Percentiles rank a stretch among this genome's conserved stretches.
Conservation (phyloP, 345 rosid species). For the Citrus unshiu region DNA sequence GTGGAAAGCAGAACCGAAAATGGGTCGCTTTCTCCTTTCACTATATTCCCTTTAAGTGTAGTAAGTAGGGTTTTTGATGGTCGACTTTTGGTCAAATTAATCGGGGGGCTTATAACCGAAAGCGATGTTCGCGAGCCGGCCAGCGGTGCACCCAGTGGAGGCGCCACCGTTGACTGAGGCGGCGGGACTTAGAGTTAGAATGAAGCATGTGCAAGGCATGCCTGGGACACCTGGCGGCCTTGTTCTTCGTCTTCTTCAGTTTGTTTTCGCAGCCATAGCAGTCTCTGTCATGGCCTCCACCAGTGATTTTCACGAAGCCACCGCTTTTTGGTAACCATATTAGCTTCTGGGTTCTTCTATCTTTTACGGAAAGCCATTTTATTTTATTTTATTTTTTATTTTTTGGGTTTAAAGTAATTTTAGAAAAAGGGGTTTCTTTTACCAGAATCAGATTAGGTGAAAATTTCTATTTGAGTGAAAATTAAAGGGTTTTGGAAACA, state of each 20-base stretch:
- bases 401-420: not conserved
- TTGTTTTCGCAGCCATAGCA: slow-evolving; percentile 50
- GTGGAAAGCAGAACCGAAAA: not conserved
- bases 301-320: slow-evolving; percentile 55
- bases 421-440: not conserved
- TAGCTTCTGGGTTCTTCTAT: not conserved
- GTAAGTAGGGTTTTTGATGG: not conserved
- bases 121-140: slow-evolving; percentile 53
- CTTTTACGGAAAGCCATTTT: not conserved
- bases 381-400: too few relatives aligned
- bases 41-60: not conserved
- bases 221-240: slow-evolving; percentile 84
- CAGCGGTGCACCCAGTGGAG: slow-evolving; percentile 77
- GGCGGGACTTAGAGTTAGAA: slow-evolving; percentile 45
- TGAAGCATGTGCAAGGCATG: slow-evolving; percentile 83
- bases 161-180: slow-evolving; percentile 54
- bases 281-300: slow-evolving; percentile 71
- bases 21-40: not conserved
- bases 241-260: slow-evolving; percentile 56
- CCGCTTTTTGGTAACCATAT: slow-evolving; percentile 60
- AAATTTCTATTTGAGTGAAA: too few relatives aligned
- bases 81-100: not conserved
- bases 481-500: too few relatives aligned
- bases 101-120: not conserved
- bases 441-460: too few relatives aligned